These are phyloP conservation scores for Elongisporangium undulatum DNA, from an alignment of 352 stramenopile species.

Conservation along the genomic window DNA sequence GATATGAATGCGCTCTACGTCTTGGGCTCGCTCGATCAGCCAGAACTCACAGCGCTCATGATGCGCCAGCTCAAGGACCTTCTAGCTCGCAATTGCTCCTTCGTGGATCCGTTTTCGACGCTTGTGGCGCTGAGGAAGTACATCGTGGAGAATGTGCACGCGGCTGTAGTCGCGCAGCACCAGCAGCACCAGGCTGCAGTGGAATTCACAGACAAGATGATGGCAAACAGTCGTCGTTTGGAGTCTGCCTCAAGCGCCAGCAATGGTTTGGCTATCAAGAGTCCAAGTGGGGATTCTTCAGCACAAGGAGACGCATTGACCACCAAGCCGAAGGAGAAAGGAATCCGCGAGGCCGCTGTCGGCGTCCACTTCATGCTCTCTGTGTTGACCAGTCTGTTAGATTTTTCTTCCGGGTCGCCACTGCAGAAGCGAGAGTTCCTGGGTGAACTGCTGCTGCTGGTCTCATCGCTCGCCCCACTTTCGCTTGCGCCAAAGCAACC, in stretches of 20 bases:
- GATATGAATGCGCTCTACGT: conserved; percentile 46
- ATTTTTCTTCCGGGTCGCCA: conserved; percentile 10
- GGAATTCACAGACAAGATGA: not conserved
- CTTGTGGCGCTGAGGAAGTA: conserved; percentile 44
- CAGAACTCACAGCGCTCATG: conserved; percentile 36
- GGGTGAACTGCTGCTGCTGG: conserved; percentile 33
- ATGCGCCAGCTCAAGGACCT: conserved; percentile 40
- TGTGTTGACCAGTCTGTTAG: conserved; percentile 27
- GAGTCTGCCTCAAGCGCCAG: conserved; percentile 8
- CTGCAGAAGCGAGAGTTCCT: conserved; percentile 38
- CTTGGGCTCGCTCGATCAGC: conserved; percentile 39
- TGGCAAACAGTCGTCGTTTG: conserved; percentile 10
- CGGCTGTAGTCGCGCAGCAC: conserved; percentile 38
- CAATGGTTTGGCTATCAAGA: conserved; percentile 1
- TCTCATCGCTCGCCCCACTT: conserved; percentile 30
- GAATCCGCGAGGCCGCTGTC: conserved; percentile 27
- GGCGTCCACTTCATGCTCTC: conserved; percentile 35
- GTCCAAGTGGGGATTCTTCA: not conserved
- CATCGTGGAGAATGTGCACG: conserved; percentile 57
- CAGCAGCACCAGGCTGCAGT: conserved; percentile 28
- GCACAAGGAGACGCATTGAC: not conserved
- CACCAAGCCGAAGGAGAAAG: conserved; percentile 27
- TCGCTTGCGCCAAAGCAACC: conserved; percentile 17
- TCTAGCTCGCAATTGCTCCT: conserved; percentile 29
- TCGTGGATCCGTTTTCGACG: conserved; percentile 53